Percentiles rank a stretch among this genome's conserved stretches.
Conservation (phyloP, 2,329 filamentous ascomycete genomes). For the Clonostachys rosea region DNA sequence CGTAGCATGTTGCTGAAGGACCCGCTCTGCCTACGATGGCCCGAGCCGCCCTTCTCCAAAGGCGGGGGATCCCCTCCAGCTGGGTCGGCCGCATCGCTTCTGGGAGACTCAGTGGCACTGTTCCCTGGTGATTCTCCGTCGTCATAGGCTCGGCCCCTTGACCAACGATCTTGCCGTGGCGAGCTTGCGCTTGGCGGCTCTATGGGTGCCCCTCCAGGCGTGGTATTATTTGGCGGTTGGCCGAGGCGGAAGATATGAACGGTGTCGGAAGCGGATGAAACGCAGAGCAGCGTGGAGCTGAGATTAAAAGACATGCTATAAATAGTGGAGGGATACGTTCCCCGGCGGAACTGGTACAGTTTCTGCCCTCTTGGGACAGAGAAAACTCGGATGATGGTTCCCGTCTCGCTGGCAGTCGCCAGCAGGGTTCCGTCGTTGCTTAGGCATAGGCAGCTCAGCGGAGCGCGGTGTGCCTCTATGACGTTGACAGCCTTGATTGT, state of each 20-base stretch:
- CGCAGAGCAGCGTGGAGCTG: slow-evolving; percentile 85
- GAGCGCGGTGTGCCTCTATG: slow-evolving; percentile 89
- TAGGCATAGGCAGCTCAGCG: slow-evolving; percentile 82
- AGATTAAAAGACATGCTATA: slow-evolving; percentile 99
- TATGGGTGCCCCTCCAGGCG: slow-evolving; percentile 25
- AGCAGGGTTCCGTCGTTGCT: slow-evolving; percentile 90
- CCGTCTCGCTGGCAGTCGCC: slow-evolving; percentile 94
- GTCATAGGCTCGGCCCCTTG: slow-evolving; percentile 47
- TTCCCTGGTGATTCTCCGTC: slow-evolving; percentile 26
- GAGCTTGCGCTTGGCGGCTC: slow-evolving; percentile 22
- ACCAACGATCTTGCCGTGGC: slow-evolving; percentile 42
- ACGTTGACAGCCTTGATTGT: slow-evolving; percentile 92
- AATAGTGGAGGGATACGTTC: slow-evolving; percentile 92
- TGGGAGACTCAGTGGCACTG: slow-evolving; percentile 49
- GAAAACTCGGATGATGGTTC: slow-evolving; percentile 95
- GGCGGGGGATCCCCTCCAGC: neutral
- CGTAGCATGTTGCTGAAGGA: slow-evolving; percentile 87
- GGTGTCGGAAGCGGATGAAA: slow-evolving; percentile 94
- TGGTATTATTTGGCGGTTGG: slow-evolving; percentile 34
- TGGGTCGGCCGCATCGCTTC: slow-evolving; percentile 18
- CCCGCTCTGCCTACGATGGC: slow-evolving; percentile 54
- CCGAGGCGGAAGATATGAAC: slow-evolving; percentile 90
- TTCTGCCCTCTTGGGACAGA: slow-evolving; percentile 87
- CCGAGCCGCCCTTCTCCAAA: slow-evolving; percentile 5
- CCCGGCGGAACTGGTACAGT: slow-evolving; percentile 91